Evolutionary conservation across 257 asterid species (phyloP).

Genomic region (Gentiana dahurica): DNA sequence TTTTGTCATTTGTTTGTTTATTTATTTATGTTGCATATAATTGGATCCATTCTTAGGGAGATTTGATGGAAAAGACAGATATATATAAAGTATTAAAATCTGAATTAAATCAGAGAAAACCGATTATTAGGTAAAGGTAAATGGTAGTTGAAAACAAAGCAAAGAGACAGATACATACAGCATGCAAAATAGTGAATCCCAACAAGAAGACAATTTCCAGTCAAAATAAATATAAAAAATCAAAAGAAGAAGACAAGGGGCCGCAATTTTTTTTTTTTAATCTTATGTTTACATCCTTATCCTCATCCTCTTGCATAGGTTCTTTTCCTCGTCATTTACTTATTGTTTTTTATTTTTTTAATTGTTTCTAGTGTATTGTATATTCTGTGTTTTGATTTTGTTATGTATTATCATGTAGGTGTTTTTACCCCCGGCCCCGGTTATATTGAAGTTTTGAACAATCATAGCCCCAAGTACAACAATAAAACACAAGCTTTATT

Average conservation of each 20-base stretch:
- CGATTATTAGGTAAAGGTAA: not conserved
- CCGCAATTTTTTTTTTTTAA: constrained; percentile 18
- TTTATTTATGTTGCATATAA: constrained; percentile 29
- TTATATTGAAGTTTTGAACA: too few relatives aligned
- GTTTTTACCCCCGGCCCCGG: too few relatives aligned
- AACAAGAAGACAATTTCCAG: constrained; percentile 8
- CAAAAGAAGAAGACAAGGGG: constrained; percentile 12
- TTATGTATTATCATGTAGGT: too few relatives aligned
- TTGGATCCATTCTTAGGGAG: constrained; percentile 9
- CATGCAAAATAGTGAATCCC: constrained; percentile 18
- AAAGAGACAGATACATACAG: constrained; percentile 15
- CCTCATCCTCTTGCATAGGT: constrained; percentile 9
- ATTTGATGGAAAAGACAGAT: constrained; percentile 15
- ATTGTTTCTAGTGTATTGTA: not conserved
- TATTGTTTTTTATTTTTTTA: not conserved
- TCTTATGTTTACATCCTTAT: constrained; percentile 14
- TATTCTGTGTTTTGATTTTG: not conserved
- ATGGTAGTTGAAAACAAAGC: constrained; percentile 20
- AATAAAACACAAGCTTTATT: too few relatives aligned
- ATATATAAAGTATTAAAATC: constrained; percentile 17
- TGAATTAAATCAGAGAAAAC: constrained; percentile 13
- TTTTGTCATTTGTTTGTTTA: constrained; percentile 2
- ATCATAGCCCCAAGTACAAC: too few relatives aligned
- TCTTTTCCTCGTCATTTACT: not conserved
- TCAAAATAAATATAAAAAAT: too few relatives aligned